These are phyloP conservation scores for Alopecurus myosuroides DNA, from an alignment of 176 grass and related monocot species.

Conservation along the genomic window DNA sequence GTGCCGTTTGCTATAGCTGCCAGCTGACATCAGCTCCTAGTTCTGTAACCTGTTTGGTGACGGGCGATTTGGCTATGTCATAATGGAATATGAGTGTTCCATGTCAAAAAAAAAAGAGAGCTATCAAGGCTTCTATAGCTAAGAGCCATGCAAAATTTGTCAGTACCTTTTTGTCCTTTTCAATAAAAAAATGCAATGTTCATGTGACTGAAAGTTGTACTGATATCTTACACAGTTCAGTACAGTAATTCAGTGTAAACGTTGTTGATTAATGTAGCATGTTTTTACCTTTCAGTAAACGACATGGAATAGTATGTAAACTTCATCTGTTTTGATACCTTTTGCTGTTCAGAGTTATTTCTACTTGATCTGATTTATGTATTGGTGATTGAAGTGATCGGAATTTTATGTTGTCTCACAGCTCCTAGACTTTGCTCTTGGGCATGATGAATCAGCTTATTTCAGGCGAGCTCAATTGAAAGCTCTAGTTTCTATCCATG, in stretches of 20 bases:
- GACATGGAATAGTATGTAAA: slow-evolving; percentile 3
- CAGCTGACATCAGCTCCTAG: background rate
- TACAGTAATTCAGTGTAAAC: background rate
- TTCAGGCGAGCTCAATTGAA: slow-evolving; percentile 99
- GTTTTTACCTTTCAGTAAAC: background rate
- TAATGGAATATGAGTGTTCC: no score
- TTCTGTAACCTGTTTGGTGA: no score
- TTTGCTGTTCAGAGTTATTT: slow-evolving; percentile 14
- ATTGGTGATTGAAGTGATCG: slow-evolving; percentile 24
- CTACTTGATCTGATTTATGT: slow-evolving; percentile 20
- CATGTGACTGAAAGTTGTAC: slow-evolving; percentile 8
- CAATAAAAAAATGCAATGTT: background rate
- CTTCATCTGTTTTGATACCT: background rate
- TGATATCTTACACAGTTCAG: slow-evolving; percentile 8
- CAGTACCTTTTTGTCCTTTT: background rate
- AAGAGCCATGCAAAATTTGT: background rate
- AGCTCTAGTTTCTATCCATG: slow-evolving; percentile 95
- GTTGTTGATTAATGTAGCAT: background rate
- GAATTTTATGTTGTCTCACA: slow-evolving; percentile 32
- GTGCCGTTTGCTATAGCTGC: background rate
- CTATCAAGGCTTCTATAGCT: slow-evolving; percentile 13
- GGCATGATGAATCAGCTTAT: slow-evolving; percentile 96
- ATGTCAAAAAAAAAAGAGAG: no score
- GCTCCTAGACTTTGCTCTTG: slow-evolving; percentile 96
- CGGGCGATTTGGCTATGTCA: no score